These are phyloP conservation scores for Diophrys appendiculata DNA, from an alignment of 73 alveolate genomes.

Conservation along the genomic window DNA sequence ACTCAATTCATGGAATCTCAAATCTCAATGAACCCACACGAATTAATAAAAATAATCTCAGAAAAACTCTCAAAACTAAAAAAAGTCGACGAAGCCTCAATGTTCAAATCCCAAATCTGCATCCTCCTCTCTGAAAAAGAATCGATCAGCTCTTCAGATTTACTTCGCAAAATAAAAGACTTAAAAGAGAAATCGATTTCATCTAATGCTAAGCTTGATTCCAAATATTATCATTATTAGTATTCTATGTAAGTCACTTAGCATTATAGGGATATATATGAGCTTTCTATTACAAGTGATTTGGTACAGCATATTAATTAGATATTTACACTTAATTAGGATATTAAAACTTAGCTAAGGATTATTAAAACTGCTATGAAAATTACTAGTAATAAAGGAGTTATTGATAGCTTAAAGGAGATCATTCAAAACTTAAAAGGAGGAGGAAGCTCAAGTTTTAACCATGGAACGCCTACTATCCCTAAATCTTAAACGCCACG, in stretches of 20 bases:
- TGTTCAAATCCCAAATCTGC: neutral
- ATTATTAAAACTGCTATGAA: neutral
- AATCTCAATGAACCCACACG: neutral
- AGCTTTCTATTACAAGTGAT: neutral
- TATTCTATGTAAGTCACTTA: neutral
- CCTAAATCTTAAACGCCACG: neutral
- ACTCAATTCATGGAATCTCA: neutral
- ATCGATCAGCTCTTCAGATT: neutral
- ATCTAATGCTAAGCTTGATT: neutral
- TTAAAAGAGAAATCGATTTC: neutral
- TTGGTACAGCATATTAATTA: neutral
- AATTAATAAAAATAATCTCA: neutral
- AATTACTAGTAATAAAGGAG: neutral
- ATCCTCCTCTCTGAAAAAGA: neutral
- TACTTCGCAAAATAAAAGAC: neutral
- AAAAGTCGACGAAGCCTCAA: neutral
- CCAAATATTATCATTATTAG: neutral
- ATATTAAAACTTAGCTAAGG: neutral
- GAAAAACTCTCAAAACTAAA: neutral
- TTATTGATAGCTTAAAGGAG: neutral
- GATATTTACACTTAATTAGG: neutral
- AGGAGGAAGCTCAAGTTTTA: too few relatives aligned
- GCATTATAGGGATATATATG: neutral
- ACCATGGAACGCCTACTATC: too few relatives aligned
- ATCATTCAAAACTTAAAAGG: too few relatives aligned